Base-by-base conservation (phyloP, 805 yeast species). In the Cyberlindnera maritima region DNA sequence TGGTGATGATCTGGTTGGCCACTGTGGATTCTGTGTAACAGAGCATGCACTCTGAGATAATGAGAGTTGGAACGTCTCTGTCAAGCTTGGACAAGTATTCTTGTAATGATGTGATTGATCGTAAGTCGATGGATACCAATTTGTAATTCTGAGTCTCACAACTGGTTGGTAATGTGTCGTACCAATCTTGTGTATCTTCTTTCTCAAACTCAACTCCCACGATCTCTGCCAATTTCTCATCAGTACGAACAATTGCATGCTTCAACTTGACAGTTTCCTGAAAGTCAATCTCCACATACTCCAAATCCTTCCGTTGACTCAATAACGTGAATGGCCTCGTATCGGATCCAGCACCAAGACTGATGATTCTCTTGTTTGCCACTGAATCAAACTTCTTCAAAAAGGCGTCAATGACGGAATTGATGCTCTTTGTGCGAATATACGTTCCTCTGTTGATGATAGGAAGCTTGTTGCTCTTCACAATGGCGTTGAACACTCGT, bases 371-470 rank as follows among this genome's bases (percentile, higher is more conserved):
- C 6, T 53, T 28, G 14, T 37, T 12, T n/a, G 31, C 36, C 25
- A 2, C 39, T 47, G 47, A 67, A 60, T 3, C 25, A 21, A 21
- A 21, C 25, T 52, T 52, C 3, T 46, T 38, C 2, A 80, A 39
- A 51, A 80, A 82, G 18, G 61, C 56, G 2, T 70, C 61, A 3
- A 81, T 63, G 1, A 78, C 64, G 8, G 57, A 18, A 57, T 83
- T 80, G 23, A 85, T 76, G 15, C 79, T 63, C 15, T 56, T 61
- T 0, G 87, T 81, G 32, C 92, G 66, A 18, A 83, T 65, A 61
- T 79, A 85, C 0, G 90, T 83, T 0, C 91, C 91, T 40, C 85
- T 65, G 55, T 85, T 85, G 56, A 85, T 84, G 17, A 85, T 70
- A 0, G 92, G 92, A 12, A 77, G 43, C 39, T 61, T 61, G 23